phyloP scores from a whole-genome alignment of 257 asterid species.

The Solanum medicagineum region DNA sequence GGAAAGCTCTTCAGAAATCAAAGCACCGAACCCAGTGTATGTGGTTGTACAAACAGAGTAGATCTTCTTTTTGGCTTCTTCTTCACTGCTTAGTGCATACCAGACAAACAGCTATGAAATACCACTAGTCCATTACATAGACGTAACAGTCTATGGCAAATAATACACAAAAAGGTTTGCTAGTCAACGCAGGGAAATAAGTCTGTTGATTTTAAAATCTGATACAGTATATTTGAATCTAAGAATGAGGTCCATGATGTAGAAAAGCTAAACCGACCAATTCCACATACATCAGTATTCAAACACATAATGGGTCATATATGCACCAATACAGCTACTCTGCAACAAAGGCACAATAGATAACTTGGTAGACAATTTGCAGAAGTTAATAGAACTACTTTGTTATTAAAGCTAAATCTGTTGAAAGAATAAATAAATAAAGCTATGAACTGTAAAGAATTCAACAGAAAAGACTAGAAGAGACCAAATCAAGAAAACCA shows the following conservation, averaged over 20 bases:
- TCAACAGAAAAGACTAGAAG: background rate
- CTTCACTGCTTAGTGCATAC: slow-evolving; percentile 71
- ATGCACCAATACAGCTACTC: background rate
- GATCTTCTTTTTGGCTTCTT: slow-evolving; percentile 88
- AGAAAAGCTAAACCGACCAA: background rate
- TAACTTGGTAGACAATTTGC: background rate
- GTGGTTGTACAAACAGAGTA: slow-evolving; percentile 80
- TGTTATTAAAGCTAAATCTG: background rate
- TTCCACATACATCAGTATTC: background rate
- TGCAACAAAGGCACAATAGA: background rate
- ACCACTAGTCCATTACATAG: background rate
- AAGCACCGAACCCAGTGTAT: slow-evolving; percentile 79
- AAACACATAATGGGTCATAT: background rate
- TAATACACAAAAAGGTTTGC: background rate
- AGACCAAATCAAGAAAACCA: background rate
- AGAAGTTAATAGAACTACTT: background rate
- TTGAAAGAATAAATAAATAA: background rate
- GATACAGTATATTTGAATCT: background rate
- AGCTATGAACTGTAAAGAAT: background rate
- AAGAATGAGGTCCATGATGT: background rate
- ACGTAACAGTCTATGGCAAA: background rate
- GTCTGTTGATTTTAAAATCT: background rate
- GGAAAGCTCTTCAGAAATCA: slow-evolving; percentile 80
- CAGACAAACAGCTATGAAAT: slow-evolving; percentile 4
- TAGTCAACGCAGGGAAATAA: background rate